Evolutionary conservation across 106 monocot species (phyloP).

Genomic region (Vanilla planifolia): DNA sequence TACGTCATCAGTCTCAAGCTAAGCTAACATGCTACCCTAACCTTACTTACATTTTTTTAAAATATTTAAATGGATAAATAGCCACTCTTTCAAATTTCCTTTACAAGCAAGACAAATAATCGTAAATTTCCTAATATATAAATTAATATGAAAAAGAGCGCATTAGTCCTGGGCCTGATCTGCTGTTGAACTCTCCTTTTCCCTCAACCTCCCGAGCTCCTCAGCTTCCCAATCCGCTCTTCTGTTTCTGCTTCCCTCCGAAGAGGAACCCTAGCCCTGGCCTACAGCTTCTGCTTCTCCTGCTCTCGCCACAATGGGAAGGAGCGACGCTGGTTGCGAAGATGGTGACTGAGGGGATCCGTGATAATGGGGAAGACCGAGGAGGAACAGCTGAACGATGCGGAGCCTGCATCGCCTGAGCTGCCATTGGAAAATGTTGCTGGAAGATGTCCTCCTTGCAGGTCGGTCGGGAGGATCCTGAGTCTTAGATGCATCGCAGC

Average conservation of each 20-base stretch:
- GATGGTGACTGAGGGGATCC: neutral
- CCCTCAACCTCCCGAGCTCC: neutral
- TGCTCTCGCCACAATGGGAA: neutral
- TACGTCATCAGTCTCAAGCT: too few relatives aligned
- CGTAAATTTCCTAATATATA: neutral
- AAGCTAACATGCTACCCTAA: too few relatives aligned
- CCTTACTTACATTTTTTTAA: too few relatives aligned
- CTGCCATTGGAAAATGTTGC: constrained; percentile 5
- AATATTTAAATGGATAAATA: too few relatives aligned
- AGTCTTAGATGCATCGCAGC: constrained; percentile 31
- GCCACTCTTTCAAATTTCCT: too few relatives aligned
- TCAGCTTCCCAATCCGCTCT: neutral
- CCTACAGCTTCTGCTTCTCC: neutral
- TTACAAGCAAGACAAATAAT: too few relatives aligned
- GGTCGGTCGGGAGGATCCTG: constrained; percentile 28
- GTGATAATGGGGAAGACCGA: constrained; percentile 52
- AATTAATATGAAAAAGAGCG: neutral
- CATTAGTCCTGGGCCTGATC: neutral
- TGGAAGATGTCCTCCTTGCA: constrained; percentile 21
- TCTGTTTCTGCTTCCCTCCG: neutral
- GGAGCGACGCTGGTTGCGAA: neutral
- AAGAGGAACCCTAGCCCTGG: constrained; percentile 22
- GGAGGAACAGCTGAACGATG: constrained; percentile 18
- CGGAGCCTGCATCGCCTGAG: constrained; percentile 5
- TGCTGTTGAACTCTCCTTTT: constrained; percentile 8